phyloP scores from a whole-genome alignment of 495 filamentous ascomycete genomes.

The Bombardia bombarda region DNA sequence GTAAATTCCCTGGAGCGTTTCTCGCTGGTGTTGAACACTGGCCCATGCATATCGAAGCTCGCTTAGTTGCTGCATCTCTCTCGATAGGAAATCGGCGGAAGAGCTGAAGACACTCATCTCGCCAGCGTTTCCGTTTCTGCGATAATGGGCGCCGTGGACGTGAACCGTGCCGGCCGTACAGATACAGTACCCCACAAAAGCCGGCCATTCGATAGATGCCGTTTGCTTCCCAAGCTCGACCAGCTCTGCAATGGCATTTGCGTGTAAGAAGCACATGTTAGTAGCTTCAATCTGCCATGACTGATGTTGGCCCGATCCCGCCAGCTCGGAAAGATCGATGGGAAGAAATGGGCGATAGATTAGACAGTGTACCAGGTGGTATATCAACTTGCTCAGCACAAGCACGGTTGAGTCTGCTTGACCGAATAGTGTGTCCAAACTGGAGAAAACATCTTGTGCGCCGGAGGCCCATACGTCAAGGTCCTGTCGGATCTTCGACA shows the following conservation, averaged over 20 bases:
- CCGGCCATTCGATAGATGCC: conserved; percentile 69
- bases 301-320: conserved; percentile 73
- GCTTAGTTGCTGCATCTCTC: conserved; percentile 70
- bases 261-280: conserved; percentile 77
- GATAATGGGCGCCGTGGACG: conserved; percentile 76
- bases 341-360: conserved; percentile 81
- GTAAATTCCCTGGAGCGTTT: conserved; percentile 66
- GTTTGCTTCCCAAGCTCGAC: conserved; percentile 64
- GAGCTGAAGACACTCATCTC: conserved; percentile 41
- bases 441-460: conserved; percentile 70
- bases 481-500: conserved; percentile 79
- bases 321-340: conserved; percentile 69
- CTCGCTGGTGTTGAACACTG: conserved; percentile 69
- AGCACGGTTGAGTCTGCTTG: conserved; percentile 69
- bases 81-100: conserved; percentile 62
- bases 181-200: conserved; percentile 74
- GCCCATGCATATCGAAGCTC: conserved; percentile 69
- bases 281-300: conserved; percentile 88
- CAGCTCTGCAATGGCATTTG: conserved; percentile 77
- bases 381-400: conserved; percentile 74
- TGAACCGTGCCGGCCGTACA: conserved; percentile 78
- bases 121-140: conserved; percentile 51
- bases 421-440: conserved; percentile 64
- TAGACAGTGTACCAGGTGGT: conserved; percentile 76
- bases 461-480: conserved; percentile 78